Evolutionary conservation across 345 rosid species (phyloP).

Genomic region (Camelina laxa): DNA sequence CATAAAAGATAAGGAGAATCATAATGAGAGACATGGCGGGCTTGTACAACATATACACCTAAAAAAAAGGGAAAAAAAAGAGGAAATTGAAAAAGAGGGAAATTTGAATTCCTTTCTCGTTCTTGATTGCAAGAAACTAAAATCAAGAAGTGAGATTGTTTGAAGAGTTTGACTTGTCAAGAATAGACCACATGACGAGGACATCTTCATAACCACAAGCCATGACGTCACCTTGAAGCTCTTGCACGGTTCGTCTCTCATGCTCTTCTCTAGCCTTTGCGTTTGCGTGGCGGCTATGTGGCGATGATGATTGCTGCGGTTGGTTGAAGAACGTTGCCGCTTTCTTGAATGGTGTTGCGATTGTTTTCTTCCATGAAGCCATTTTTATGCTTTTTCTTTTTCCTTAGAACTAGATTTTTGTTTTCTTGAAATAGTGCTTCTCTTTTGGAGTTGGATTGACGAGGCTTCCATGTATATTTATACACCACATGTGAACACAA

Average conservation of each 20-base stretch:
- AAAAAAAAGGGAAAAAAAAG: neutral
- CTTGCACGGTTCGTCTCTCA: conserved; percentile 52
- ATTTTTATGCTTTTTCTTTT: conserved; percentile 32
- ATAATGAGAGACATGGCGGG: conserved; percentile 40
- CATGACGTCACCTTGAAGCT: conserved; percentile 90
- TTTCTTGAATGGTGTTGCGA: conserved; percentile 75
- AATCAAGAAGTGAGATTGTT: conserved; percentile 56
- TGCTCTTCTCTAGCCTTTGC: conserved; percentile 51
- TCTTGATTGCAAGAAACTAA: neutral
- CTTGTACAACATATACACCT: conserved; percentile 38
- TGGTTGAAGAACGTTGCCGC: conserved; percentile 82
- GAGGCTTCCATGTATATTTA: conserved; percentile 39
- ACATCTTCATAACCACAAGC: conserved; percentile 93
- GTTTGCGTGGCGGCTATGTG: conserved; percentile 41
- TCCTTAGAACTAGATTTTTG: neutral
- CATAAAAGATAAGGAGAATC: conserved; percentile 24
- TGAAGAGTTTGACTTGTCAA: conserved; percentile 80
- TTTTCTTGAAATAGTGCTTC: neutral
- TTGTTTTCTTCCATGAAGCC: conserved; percentile 90
- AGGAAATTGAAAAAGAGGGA: neutral
- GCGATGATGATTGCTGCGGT: conserved; percentile 51
- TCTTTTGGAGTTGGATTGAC: conserved; percentile 26
- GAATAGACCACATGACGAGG: conserved; percentile 97
- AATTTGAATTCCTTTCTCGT: neutral
- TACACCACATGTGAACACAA: conserved; percentile 44